phyloP scores from a whole-genome alignment of 129 eudicot species.

The Chrysanthemum makinoi region DNA sequence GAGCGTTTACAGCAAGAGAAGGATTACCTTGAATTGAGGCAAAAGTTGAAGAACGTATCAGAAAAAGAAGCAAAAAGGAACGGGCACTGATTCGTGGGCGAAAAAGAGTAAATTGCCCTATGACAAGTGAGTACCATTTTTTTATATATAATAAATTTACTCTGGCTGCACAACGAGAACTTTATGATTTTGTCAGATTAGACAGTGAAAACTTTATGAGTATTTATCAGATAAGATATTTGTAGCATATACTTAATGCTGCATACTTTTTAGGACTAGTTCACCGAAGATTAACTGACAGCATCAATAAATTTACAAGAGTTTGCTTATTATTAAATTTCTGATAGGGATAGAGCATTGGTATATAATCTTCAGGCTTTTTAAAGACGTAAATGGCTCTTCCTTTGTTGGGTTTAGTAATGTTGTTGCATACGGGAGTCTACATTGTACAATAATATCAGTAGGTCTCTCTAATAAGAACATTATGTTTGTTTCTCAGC shows the following conservation, averaged over 20 bases:
- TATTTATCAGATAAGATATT: background rate
- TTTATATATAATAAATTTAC: background rate
- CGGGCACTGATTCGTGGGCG: conserved; percentile 50
- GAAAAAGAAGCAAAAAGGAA: conserved; percentile 63
- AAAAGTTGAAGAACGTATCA: conserved; percentile 53
- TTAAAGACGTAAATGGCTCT: no score
- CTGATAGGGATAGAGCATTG: background rate
- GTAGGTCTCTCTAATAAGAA: background rate
- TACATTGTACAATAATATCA: background rate
- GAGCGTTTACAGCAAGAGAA: conserved; percentile 61
- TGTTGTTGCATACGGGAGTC: background rate
- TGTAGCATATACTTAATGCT: background rate
- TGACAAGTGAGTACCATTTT: conserved; percentile 58
- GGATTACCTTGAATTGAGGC: conserved; percentile 71
- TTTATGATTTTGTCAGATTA: background rate
- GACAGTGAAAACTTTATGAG: no score
- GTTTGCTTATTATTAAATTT: background rate
- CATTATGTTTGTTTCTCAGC: background rate
- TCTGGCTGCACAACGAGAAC: background rate
- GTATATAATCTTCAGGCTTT: no score
- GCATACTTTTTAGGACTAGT: background rate
- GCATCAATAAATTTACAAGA: background rate
- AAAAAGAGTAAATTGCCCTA: conserved; percentile 36
- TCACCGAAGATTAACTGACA: background rate
- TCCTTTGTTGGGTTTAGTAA: background rate